phyloP scores from a whole-genome alignment of 352 stramenopile genomes.

The Phytophthora agathidicida region DNA sequence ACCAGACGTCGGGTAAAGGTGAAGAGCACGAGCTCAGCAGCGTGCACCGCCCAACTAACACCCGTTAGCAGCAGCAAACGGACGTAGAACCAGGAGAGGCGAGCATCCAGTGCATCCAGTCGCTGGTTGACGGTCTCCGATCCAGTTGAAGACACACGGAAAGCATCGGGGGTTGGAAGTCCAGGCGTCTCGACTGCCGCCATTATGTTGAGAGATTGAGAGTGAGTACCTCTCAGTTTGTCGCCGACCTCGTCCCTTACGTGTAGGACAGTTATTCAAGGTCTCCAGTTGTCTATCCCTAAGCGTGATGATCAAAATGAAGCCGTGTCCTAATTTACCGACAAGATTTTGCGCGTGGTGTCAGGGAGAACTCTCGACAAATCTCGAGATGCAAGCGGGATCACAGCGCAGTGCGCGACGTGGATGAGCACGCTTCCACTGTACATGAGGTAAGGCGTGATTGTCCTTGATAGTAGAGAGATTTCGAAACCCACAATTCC shows the following conservation, averaged over 20 bases:
- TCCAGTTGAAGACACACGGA: background rate
- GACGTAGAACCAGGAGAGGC: slow-evolving; percentile 36
- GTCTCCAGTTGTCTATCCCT: too few relatives aligned
- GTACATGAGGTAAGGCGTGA: too few relatives aligned
- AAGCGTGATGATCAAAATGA: too few relatives aligned
- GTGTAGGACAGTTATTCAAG: too few relatives aligned
- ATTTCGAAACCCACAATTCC: too few relatives aligned
- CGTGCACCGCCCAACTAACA: slow-evolving; percentile 43
- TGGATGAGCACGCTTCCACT: too few relatives aligned
- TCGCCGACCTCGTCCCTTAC: too few relatives aligned
- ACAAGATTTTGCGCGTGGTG: background rate
- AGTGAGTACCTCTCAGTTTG: too few relatives aligned
- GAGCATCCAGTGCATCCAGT: slow-evolving; percentile 23
- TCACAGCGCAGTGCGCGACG: too few relatives aligned
- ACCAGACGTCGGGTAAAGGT: slow-evolving; percentile 34
- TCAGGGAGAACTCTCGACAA: background rate
- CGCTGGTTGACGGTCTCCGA: slow-evolving; percentile 8
- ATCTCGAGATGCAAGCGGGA: background rate
- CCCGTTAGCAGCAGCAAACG: slow-evolving; percentile 40
- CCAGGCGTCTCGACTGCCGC: background rate
- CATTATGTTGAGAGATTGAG: background rate
- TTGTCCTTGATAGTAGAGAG: too few relatives aligned
- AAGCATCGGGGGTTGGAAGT: background rate
- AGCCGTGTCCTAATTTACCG: background rate
- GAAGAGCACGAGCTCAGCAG: slow-evolving; percentile 47